Percentiles rank a stretch among this genome's conserved stretches.
Evolutionary conservation across 2,329 filamentous ascomycete genomes (phyloP).

Genomic region (Scedosporium minutisporum): DNA sequence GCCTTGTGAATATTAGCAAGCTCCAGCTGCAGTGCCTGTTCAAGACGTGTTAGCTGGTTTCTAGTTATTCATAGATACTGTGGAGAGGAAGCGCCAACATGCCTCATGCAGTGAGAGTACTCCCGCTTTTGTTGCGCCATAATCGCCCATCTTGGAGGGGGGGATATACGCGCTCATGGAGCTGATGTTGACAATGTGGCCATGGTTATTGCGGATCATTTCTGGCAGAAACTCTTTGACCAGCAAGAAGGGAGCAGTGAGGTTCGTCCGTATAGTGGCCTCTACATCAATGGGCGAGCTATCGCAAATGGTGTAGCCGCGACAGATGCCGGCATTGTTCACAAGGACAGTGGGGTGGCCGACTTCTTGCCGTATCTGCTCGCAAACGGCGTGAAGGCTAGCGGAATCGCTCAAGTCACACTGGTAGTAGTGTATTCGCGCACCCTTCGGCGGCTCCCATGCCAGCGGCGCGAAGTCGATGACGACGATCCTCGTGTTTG

Average conservation of each 20-base stretch:
- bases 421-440: constrained; percentile 19
- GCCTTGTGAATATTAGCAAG: constrained; percentile 42
- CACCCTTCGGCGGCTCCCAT: constrained; percentile 15
- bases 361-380: constrained; percentile 14
- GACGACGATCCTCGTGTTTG: constrained; percentile 19
- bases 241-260: constrained; percentile 46
- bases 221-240: constrained; percentile 45
- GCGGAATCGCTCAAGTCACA: constrained; percentile 24
- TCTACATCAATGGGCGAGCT: constrained; percentile 33
- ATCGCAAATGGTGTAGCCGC: constrained; percentile 40
- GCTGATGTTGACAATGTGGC: constrained; percentile 51
- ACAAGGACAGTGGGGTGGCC: constrained; percentile 37
- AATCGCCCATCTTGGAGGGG: constrained; percentile 49
- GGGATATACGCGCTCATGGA: constrained; percentile 41
- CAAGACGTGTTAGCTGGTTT: not conserved
- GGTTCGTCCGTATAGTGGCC: constrained; percentile 47
- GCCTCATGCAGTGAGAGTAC: constrained; percentile 51
- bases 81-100: not conserved
- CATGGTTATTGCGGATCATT: constrained; percentile 45
- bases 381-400: constrained; percentile 18
- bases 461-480: constrained; percentile 22
- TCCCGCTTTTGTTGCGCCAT: constrained; percentile 47
- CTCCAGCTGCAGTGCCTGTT: constrained; percentile 29
- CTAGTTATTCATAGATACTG: not conserved
- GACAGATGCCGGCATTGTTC: constrained; percentile 46